A percentile compares a stretch with the other conserved stretches of the same genome.
phyloP scores from a whole-genome alignment of 768 basidiomycete species.

The Galerina sulciceps region DNA sequence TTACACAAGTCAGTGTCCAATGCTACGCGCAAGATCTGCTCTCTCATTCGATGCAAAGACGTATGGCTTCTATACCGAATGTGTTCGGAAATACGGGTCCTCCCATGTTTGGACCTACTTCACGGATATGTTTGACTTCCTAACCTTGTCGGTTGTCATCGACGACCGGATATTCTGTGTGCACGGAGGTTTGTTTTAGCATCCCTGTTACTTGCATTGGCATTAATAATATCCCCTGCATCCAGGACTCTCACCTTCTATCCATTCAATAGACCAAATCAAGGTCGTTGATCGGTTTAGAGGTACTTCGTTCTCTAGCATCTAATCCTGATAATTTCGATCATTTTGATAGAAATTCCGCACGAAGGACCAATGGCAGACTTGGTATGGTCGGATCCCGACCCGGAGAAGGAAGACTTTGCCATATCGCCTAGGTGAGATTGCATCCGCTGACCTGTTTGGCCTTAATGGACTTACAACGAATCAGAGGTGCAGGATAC shows the following conservation, averaged over 20 bases:
- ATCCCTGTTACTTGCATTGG: background rate
- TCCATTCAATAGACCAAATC: conserved; percentile 99
- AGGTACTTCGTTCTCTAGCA: conserved; percentile 51
- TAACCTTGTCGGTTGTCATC: conserved; percentile 96
- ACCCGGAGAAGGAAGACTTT: conserved; percentile 99
- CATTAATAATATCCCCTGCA: background rate
- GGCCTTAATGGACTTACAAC: conserved; percentile 22
- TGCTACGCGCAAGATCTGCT: conserved; percentile 16
- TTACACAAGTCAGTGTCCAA: conserved; percentile 82
- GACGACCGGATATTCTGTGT: conserved; percentile 99
- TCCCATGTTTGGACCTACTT: conserved; percentile 99
- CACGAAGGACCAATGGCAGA: conserved; percentile 99
- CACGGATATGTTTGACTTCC: conserved; percentile 99
- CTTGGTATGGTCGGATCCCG: conserved; percentile 99
- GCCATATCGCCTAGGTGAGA: conserved; percentile 95
- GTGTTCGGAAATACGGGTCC: conserved; percentile 94
- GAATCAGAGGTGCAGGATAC: conserved; percentile 90
- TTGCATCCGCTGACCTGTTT: conserved; percentile 13
- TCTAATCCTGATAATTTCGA: conserved; percentile 19
- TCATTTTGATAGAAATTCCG: conserved; percentile 79
- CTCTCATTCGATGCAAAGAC: conserved; percentile 61
- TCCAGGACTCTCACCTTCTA: conserved; percentile 92
- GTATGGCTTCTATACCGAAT: conserved; percentile 99
- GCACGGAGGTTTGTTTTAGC: conserved; percentile 76
- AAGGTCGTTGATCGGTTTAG: conserved; percentile 98